Conservation (phyloP, 1,284 basidiomycete species). For the Athelia sp. region DNA sequence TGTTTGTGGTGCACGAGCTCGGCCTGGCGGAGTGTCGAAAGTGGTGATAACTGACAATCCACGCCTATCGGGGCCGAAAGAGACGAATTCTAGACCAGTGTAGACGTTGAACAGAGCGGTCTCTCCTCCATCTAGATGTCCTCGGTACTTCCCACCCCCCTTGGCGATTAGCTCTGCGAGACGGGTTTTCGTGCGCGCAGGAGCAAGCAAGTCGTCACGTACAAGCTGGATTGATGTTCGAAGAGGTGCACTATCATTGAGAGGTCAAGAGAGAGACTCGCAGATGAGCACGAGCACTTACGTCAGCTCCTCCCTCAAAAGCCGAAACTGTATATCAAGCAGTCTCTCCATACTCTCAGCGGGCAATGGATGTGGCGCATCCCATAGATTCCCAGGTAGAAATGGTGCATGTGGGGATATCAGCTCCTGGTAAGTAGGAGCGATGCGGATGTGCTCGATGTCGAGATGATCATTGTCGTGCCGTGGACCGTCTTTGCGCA, state of each 20-base stretch:
- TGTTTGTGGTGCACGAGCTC: conserved; percentile 33
- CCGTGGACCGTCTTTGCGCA: conserved; percentile 44
- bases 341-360: conserved; percentile 51
- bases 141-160: conserved; percentile 42
- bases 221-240: conserved; percentile 43
- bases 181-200: conserved; percentile 18
- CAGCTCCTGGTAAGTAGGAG: conserved; percentile 62
- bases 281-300: conserved; percentile 23
- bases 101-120: conserved; percentile 54
- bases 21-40: conserved; percentile 48
- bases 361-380: conserved; percentile 56
- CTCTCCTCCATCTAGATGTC: conserved; percentile 31
- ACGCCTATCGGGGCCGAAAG: conserved; percentile 38
- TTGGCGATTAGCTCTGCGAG: conserved; percentile 32
- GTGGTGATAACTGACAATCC: conserved; percentile 41
- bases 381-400: conserved; percentile 51
- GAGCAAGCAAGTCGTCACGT: conserved; percentile 32
- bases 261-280: background rate
- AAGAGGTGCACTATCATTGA: conserved; percentile 38
- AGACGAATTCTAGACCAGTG: conserved; percentile 38
- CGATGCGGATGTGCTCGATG: conserved; percentile 53
- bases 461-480: conserved; percentile 63
- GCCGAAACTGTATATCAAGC: conserved; percentile 67
- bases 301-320: conserved; percentile 67
- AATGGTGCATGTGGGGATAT: conserved; percentile 39